Evolutionary conservation across 345 rosid genomes (phyloP).

Genomic region (Citropsis articulata): DNA sequence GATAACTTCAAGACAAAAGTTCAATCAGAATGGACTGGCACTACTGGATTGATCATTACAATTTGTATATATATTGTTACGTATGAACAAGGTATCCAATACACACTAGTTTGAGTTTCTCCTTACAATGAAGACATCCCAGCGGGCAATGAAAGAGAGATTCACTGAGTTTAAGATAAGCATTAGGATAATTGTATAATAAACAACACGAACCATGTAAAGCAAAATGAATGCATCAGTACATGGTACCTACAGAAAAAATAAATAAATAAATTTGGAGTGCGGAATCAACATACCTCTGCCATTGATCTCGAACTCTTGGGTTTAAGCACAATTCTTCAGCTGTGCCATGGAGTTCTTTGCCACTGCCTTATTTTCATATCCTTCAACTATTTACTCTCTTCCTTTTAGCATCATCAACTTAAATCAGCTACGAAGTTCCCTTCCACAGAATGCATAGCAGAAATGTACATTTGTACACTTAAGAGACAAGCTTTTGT

Average conservation of each 20-base stretch:
- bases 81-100: not conserved
- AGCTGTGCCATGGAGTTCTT: not conserved
- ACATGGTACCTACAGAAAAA: not conserved
- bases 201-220: not conserved
- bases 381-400: not conserved
- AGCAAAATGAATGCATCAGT: not conserved
- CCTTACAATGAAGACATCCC: not conserved
- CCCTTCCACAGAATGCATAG: not conserved
- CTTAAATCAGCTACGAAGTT: not conserved
- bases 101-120: not conserved
- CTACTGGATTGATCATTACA: not conserved
- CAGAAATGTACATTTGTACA: not conserved
- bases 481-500: not conserved
- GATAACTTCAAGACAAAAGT: too few species aligned
- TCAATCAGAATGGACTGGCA: not conserved
- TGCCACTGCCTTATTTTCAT: not conserved
- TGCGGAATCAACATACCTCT: not conserved
- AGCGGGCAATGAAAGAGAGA: not conserved
- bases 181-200: not conserved
- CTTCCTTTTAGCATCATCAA: not conserved
- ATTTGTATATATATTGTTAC: not conserved
- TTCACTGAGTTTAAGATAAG: not conserved
- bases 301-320: not conserved
- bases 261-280: not conserved
- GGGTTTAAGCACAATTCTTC: not conserved